A percentile compares a stretch with the other conserved stretches of the same genome.
Evolutionary conservation across 805 yeast genomes (phyloP).

Genomic region (Candida sanyiensis): DNA sequence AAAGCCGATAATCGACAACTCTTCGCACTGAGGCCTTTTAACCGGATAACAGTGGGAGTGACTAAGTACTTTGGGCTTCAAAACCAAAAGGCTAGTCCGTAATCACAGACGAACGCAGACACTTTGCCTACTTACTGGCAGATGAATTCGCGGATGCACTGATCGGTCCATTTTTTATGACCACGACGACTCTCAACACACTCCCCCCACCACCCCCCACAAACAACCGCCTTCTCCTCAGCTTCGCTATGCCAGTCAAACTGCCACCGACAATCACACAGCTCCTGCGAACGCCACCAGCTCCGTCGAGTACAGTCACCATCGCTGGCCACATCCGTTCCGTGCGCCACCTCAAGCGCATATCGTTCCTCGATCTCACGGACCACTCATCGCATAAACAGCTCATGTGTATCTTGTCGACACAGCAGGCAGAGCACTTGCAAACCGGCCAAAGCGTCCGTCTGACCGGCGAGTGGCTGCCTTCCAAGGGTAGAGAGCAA

Average conservation of each 20-base stretch:
- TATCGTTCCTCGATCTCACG: constrained; percentile 70
- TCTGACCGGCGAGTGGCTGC: constrained; percentile 38
- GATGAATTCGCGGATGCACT: no score
- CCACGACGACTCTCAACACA: no score
- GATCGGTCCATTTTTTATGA: no score
- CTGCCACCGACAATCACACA: constrained; percentile 14
- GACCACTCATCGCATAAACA: constrained; percentile 66
- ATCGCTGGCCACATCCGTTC: constrained; percentile 74
- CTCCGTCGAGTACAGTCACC: constrained; percentile 31
- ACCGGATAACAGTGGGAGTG: no score
- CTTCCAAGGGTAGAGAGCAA: constrained; percentile 48
- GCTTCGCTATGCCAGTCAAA: background rate
- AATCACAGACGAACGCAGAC: no score
- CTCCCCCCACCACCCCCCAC: no score
- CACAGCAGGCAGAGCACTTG: constrained; percentile 27
- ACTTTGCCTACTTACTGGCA: no score
- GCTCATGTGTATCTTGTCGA: constrained; percentile 51
- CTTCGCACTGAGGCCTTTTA: no score
- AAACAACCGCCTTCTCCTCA: no score
- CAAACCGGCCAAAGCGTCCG: constrained; percentile 44
- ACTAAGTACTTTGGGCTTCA: no score
- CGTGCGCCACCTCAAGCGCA: constrained; percentile 64
- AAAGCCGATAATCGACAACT: no score
- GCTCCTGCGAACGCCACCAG: constrained; percentile 18
- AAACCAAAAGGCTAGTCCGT: no score